Evolutionary conservation across 495 filamentous ascomycete species (phyloP), one percentile per base, ranked within the genome.

Genomic region (Cercophora scortea): DNA sequence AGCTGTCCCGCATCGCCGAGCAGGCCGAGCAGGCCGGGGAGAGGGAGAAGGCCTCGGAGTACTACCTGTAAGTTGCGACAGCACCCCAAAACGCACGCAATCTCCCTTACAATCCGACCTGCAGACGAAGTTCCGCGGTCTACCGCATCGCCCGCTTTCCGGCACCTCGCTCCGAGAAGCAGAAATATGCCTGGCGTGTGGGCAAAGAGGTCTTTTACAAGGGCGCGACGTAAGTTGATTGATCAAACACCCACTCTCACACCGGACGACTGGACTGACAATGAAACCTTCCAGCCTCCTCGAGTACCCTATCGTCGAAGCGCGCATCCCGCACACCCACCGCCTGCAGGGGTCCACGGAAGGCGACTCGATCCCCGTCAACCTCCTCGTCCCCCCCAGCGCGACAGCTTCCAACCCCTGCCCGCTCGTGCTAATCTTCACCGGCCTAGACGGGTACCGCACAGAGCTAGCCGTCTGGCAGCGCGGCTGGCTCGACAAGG

Each of bases 371-470:
- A 81, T 90, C 43, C 80, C 79, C 1, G 67, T 79, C 10, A 86
- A 81, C 62, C 58, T 82, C 45, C 81, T 84, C 18, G 36, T 83
- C 0, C 86, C 86, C 0, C 47, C 64, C 1, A 1, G 7, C 9
- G 57, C 60, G 5, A 50, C 58, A 0, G 3, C 45, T 0, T 55
- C 63, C 1, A 50, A 58, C 5, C 68, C 73, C 5, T 74, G 75
- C 1, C 85, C 86, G 0, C 64, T 83, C 0, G 68, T 90, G 1
- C 63, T 90, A 16, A 73, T 88, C 50, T 79, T 89, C 66, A 84
- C 79, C 0, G 86, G 86, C 0, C 71, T 90, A 2, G 86, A 90
- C 58, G 86, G 84, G 10, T 87, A 89, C 64, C 71, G 86, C 39
- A 84, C 85, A 0, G 86, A 90, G 49, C 80, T 87, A 41, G 78